Evolutionary conservation across 192 early-diverging fungal genomes (phyloP).

Genomic region (Coemansia sp.): DNA sequence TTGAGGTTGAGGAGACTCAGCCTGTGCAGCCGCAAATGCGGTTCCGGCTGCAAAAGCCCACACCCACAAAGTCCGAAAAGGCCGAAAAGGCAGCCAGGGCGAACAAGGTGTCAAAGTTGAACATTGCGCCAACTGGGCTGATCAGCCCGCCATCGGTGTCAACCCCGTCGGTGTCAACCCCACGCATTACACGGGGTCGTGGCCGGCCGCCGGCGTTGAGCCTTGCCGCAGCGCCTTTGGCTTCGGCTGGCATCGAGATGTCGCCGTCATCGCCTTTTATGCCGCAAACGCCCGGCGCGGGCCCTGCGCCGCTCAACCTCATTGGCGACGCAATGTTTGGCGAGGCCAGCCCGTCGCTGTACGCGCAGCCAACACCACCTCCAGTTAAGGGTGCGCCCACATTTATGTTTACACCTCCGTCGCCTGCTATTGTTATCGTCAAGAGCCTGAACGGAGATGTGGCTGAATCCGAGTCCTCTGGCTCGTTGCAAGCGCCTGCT

Average conservation of each 20-base stretch:
- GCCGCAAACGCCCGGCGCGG: conserved; percentile 28
- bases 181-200: conserved; percentile 13
- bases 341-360: conserved; percentile 46
- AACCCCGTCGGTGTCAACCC: conserved; percentile 14
- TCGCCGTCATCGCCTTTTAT: conserved; percentile 35
- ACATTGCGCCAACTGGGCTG: conserved; percentile 30
- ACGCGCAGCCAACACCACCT: conserved; percentile 31
- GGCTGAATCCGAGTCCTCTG: background rate
- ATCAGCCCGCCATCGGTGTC: conserved; percentile 40
- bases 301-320: conserved; percentile 1
- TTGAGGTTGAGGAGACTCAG: background rate
- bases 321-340: conserved; percentile 16
- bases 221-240: conserved; percentile 15
- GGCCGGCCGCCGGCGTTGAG: conserved; percentile 29
- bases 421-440: conserved; percentile 17
- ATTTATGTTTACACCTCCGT: conserved; percentile 47
- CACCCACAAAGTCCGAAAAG: conserved; percentile 17
- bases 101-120: conserved; percentile 31
- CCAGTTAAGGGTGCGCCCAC: conserved; percentile 30
- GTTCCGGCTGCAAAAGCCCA: conserved; percentile 42
- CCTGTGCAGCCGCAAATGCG: conserved; percentile 3
- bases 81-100: conserved; percentile 5
- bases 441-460: background rate
- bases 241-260: conserved; percentile 16
- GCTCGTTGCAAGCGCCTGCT: background rate